These are phyloP conservation scores for Ballota nigra DNA, from an alignment of 257 asterid genomes.

Conservation along the genomic window DNA sequence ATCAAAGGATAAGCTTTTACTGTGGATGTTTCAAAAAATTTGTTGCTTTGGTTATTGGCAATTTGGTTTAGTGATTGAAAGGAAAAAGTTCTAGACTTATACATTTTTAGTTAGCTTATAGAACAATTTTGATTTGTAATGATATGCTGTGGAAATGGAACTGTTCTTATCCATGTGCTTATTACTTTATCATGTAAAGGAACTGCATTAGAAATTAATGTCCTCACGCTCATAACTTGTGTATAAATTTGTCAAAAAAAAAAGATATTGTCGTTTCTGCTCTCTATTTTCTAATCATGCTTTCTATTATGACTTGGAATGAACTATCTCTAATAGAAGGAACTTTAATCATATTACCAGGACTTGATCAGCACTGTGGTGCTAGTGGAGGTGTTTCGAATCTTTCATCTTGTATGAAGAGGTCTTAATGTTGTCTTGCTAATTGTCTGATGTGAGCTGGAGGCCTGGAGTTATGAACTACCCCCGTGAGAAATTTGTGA, in stretches of 20 bases:
- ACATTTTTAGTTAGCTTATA: neutral
- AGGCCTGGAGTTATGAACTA: conserved; percentile 59
- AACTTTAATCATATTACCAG: conserved; percentile 19
- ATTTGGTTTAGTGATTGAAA: conserved; percentile 3
- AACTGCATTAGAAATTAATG: neutral
- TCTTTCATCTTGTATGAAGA: conserved; percentile 6
- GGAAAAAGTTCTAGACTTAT: neutral
- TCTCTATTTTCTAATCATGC: conserved; percentile 14
- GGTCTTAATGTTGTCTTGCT: conserved; percentile 12
- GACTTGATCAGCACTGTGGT: conserved; percentile 24
- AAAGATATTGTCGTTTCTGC: neutral
- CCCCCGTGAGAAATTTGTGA: conserved; percentile 65
- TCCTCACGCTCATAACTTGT: neutral
- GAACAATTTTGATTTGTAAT: neutral
- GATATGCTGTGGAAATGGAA: neutral
- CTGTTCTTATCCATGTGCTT: neutral
- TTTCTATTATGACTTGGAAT: conserved; percentile 14
- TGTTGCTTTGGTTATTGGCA: conserved; percentile 11
- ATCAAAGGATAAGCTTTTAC: neutral
- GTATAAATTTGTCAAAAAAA: neutral
- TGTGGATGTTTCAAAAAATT: neutral
- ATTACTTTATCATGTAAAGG: neutral
- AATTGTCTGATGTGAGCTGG: conserved; percentile 34
- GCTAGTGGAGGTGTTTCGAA: conserved; percentile 17
- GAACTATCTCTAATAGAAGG: conserved; percentile 18